Evolutionary conservation across 2,329 filamentous ascomycete species (phyloP), one percentile per base, ranked within the genome.

Genomic region (Colletotrichum trifolii): DNA sequence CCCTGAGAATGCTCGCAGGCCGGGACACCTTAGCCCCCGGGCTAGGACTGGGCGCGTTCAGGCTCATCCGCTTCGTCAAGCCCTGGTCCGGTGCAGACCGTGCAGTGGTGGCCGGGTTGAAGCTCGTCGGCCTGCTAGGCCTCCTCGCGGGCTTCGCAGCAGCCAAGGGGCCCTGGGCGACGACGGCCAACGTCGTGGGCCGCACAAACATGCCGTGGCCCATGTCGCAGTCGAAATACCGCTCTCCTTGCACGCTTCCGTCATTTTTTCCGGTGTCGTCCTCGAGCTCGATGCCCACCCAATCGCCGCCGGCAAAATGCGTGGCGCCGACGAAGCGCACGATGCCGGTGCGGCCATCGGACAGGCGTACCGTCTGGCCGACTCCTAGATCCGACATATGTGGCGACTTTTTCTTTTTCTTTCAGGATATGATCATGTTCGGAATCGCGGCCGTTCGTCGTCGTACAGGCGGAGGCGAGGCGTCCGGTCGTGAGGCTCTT

Each of bases 181-280:
- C 77, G 68, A 89, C 81, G 11, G 84, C 85, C 54, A 96, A 83
- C 63, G 90, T 90, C 58, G 86, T 81, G 36, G 93, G 89, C 68
- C 92, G 87, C 60, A 97, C 87, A 73, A 99, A 98, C 88, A 99
- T 96, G 74, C 89, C 89, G 69, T 83, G 83, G 45, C 83, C 93
- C 87, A 86, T 90, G 78, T 75, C 85, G 79, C 95, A 98, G 54
- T 94, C 88, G 72, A 97, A 98, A 76, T 98, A 98, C 17, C 93
- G 85, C 74, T 93, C 87, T 67, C 93, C 94, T 76, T 95, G 88
- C 50, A 98, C 93, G 60, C 91, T 91, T 69, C 95, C 95, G 83
- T 98, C 93, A 72, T 98, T 98, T 82, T 98, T 98, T 38, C 96
- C 95, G 17, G 86, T 87, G 57, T 89, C 83, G 50, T 93, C 91